A percentile compares a stretch with the other conserved stretches of the same genome.
These are phyloP conservation scores for Cylindrodendrum hubeiense DNA, from an alignment of 2,329 filamentous ascomycete genomes.

Conservation along the genomic window DNA sequence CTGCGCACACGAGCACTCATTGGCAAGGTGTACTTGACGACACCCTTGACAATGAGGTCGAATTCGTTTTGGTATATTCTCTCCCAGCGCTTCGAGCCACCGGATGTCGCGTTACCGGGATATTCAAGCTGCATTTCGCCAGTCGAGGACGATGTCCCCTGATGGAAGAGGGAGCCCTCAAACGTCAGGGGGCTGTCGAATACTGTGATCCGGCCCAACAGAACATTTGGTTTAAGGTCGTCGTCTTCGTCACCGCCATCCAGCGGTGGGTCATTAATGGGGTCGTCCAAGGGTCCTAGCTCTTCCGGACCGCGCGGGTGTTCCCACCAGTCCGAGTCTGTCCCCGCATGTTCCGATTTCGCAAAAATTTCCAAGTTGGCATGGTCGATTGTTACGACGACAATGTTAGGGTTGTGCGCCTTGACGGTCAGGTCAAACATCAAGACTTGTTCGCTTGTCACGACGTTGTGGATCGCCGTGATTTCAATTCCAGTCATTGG, in stretches of 20 bases:
- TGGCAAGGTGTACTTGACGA: conserved; percentile 83
- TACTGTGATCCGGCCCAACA: conserved; percentile 87
- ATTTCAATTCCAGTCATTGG: conserved; percentile 85
- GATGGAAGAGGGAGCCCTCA: conserved; percentile 88
- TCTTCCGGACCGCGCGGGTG: conserved; percentile 45
- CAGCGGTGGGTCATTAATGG: conserved; percentile 52
- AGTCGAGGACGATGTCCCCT: conserved; percentile 76
- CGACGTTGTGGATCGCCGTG: conserved; percentile 85
- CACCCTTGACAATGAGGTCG: conserved; percentile 90
- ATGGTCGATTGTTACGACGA: conserved; percentile 86
- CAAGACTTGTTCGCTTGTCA: conserved; percentile 93
- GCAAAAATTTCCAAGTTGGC: conserved; percentile 95
- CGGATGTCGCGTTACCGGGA: conserved; percentile 90
- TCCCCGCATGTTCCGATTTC: conserved; percentile 90
- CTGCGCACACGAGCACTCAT: conserved; percentile 71
- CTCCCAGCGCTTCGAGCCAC: conserved; percentile 90
- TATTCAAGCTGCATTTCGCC: conserved; percentile 85
- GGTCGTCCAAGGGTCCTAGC: conserved; percentile 47
- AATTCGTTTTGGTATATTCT: conserved; percentile 92
- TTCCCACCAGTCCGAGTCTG: conserved; percentile 71
- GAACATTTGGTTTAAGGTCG: conserved; percentile 78
- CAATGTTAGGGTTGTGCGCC: conserved; percentile 92
- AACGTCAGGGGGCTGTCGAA: conserved; percentile 92
- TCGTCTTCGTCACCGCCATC: conserved; percentile 76
- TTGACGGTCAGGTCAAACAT: conserved; percentile 93